Conservation (phyloP, 768 basidiomycete species). For the Boletellus ananas region DNA sequence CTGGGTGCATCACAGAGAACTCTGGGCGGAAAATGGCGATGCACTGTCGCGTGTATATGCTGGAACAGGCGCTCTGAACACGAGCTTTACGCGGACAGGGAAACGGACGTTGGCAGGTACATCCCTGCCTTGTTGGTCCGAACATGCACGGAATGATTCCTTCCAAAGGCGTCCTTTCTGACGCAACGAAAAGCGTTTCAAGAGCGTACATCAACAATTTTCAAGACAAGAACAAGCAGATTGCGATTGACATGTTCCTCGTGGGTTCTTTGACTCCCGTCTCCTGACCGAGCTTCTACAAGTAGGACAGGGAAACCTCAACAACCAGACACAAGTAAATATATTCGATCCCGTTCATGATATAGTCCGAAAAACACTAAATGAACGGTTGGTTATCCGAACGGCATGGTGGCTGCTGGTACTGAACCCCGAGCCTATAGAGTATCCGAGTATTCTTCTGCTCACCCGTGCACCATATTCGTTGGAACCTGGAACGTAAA, state of each 20-base stretch:
- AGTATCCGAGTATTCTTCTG: slow-evolving; percentile 78
- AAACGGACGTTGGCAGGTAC: slow-evolving; percentile 87
- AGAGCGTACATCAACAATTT: slow-evolving; percentile 98
- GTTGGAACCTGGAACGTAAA: slow-evolving; percentile 96
- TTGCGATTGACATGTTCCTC: slow-evolving; percentile 93
- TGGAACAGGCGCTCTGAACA: slow-evolving; percentile 90
- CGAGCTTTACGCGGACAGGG: slow-evolving; percentile 91
- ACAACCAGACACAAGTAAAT: slow-evolving; percentile 78
- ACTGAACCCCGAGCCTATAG: slow-evolving; percentile 36
- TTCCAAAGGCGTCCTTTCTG: slow-evolving; percentile 74
- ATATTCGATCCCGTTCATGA: slow-evolving; percentile 96
- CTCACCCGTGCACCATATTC: slow-evolving; percentile 69
- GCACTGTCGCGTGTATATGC: slow-evolving; percentile 92
- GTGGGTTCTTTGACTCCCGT: slow-evolving; percentile 42
- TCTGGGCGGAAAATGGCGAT: slow-evolving; percentile 98
- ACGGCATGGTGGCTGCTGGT: neutral
- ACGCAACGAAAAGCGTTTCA: slow-evolving; percentile 94
- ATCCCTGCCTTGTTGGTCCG: slow-evolving; percentile 7
- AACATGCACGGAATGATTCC: slow-evolving; percentile 1
- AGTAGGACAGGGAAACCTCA: slow-evolving; percentile 82
- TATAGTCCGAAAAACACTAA: slow-evolving; percentile 67
- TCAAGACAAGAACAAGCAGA: slow-evolving; percentile 91
- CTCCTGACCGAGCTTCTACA: slow-evolving; percentile 3
- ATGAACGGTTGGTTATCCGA: slow-evolving; percentile 51
- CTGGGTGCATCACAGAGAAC: slow-evolving; percentile 85